Evolutionary conservation across 768 basidiomycete genomes (phyloP), one percentile per base, ranked within the genome.

Genomic region (Hydnum rufescens): DNA sequence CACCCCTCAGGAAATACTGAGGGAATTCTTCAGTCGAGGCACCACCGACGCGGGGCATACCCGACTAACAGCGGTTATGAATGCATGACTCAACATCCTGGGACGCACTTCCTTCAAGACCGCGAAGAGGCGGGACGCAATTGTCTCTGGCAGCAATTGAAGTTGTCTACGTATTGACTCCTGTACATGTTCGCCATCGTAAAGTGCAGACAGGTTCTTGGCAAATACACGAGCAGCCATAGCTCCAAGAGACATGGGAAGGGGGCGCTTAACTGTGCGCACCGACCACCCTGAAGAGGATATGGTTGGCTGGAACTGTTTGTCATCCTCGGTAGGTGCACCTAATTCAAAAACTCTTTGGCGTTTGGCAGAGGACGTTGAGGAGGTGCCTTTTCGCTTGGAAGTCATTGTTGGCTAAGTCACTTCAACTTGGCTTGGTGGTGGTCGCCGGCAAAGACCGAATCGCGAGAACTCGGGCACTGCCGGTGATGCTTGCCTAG

Each of bases 1-100:
- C 58, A 0, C 80, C 78, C 16, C 75, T 71, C 31, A 81, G 57
- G 59, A 82, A 76, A 60, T 76, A 70, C 77, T 81, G 57, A 36
- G 46, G 36, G 25, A 43, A 13, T 29, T 32, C 32, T 16, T 18
- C 29, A 32, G 28, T 31, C 6, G 32, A 3, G 43, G 34, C 44
- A 28, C 36, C 3, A 47, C 29, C 1, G 8, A 34, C 52, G 36
- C 5, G 23, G 31, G n/a, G 30, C 26, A 22, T 13, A 49, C 30
- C 22, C 31, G 29, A 55, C 71, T 53, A 57, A 79, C 79, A 56
- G 75, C 67, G 32, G 67, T 66, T 32, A 82, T 77, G 16, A 80
- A 64, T 18, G 71, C 72, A 54, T 75, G 71, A 4, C 65, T 69
- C 39, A 82, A 66, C 52, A 73, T 63, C 2, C 67, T 69, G 8